Evolutionary conservation across 2,329 filamentous ascomycete genomes (phyloP).

Genomic region (Fusarium papillatum): DNA sequence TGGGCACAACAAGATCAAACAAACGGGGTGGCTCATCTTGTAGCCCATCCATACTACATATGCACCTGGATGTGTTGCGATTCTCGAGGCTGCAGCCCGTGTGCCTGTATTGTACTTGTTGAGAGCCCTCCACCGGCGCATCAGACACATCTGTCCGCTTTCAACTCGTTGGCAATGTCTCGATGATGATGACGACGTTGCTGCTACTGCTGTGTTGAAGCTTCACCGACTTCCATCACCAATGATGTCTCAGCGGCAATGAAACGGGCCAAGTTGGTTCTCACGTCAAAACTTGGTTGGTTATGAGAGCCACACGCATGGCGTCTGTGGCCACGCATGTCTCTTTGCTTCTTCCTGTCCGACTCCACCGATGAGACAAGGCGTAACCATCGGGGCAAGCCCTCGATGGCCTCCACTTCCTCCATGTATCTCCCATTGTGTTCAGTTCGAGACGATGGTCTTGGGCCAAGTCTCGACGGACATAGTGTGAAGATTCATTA

Average conservation of each 20-base stretch:
- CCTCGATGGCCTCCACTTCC: conserved; percentile 4
- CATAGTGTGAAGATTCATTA: conserved; percentile 28
- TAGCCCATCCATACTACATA: neutral
- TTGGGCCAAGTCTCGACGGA: conserved; percentile 10
- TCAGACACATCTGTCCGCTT: neutral
- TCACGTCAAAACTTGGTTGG: conserved; percentile 7
- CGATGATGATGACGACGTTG: neutral
- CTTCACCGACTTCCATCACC: conserved; percentile 9
- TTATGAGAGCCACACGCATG: conserved; percentile 17
- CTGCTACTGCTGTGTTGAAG: neutral
- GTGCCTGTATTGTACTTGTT: neutral
- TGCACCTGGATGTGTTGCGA: neutral
- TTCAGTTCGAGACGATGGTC: conserved; percentile 24
- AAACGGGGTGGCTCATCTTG: neutral
- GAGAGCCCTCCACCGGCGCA: neutral
- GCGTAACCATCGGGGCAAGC: conserved; percentile 3
- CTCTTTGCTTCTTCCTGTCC: conserved; percentile 26
- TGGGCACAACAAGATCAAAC: neutral
- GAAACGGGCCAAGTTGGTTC: conserved; percentile 1
- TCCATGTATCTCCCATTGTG: conserved; percentile 5
- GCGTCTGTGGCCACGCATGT: conserved; percentile 13
- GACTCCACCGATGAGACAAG: conserved; percentile 24
- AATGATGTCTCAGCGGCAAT: neutral
- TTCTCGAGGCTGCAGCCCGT: neutral
- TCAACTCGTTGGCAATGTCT: neutral